Base-by-base conservation (phyloP, 306 rosid genomes). In the Castanea crenata region DNA sequence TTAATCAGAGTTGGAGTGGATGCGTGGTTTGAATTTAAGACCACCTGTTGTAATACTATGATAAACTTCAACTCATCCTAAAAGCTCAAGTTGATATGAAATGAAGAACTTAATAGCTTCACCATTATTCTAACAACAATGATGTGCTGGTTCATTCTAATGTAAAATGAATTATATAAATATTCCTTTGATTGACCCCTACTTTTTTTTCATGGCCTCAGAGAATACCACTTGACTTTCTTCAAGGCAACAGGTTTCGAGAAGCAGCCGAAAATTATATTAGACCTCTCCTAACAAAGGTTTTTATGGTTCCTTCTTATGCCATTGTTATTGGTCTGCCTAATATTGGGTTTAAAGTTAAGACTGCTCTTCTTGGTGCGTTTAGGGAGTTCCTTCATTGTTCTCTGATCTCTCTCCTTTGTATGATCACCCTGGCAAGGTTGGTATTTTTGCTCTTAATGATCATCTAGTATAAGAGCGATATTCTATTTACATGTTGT, bases 141-240 rank as follows among this genome's bases (percentile, higher is more conserved):
- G 29, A 32, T 35, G 18, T 64, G 70, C 23, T 55, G 11, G 5
- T 75, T 35, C 14, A 20, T 52, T 38, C 52, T 51, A 71, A 4
- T 76, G 58, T 15, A 44, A 74, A 44, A 70, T 57, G 34, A 34
- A 49, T 29, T 64, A 76, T 62, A 41, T 57, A 6, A 54, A 74
- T 73, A 21, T 13, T 54, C 27, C 46, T 46, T 69, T 82, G 59
- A 41, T 74, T 78, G 54, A 49, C 71, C 73, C 54, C 25, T 35
- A 2, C 76, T 77, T 73, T 14, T 85, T 79, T 70, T 75, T 63
- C 38, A 44, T 79, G 57, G 70, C 75, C 63, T 64, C 90, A 95
- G 99, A 91, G 99, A 87, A 91, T 95, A 85, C 98, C 99, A 23
- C 98, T 95, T 79, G 99, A 95, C 86, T 95, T 95, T 87, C 88